Conservation (phyloP, 2,329 filamentous ascomycete genomes). For the Lecanicillium sp. region DNA sequence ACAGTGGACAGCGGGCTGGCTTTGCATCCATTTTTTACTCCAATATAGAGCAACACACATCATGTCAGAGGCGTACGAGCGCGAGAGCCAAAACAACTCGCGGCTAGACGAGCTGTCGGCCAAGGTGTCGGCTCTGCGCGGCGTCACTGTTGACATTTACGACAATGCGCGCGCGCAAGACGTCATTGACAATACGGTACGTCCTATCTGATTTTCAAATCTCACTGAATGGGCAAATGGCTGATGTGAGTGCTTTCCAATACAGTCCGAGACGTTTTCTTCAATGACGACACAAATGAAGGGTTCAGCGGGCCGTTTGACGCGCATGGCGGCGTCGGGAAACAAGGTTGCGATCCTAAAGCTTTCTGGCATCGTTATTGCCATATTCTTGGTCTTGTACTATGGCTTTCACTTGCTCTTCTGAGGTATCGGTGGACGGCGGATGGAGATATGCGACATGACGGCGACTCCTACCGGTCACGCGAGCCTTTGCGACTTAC, state of each 20-base stretch:
- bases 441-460: too few species aligned
- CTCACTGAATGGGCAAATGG: constrained; percentile 1
- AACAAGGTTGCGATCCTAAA: constrained; percentile 90
- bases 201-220: constrained; percentile 19
- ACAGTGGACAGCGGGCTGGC: too few species aligned
- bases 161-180: constrained; percentile 86
- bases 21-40: background rate
- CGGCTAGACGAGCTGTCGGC: constrained; percentile 83
- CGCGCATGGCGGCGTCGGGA: constrained; percentile 82
- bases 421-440: constrained; percentile 25
- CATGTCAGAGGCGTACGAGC: constrained; percentile 73
- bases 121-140: constrained; percentile 86
- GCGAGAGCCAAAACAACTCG: constrained; percentile 86
- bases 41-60: constrained; percentile 4
- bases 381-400: constrained; percentile 64
- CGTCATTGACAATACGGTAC: constrained; percentile 78
- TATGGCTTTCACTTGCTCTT: constrained; percentile 60
- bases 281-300: constrained; percentile 76
- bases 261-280: constrained; percentile 83
- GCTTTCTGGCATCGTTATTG: constrained; percentile 75
- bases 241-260: too few species aligned
- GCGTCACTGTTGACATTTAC: constrained; percentile 96
- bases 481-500: too few species aligned
- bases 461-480: too few species aligned
- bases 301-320: constrained; percentile 72